Evolutionary conservation across 1,284 basidiomycete species (phyloP), one percentile per base, ranked within the genome.

Genomic region (Sparassis latifolia): DNA sequence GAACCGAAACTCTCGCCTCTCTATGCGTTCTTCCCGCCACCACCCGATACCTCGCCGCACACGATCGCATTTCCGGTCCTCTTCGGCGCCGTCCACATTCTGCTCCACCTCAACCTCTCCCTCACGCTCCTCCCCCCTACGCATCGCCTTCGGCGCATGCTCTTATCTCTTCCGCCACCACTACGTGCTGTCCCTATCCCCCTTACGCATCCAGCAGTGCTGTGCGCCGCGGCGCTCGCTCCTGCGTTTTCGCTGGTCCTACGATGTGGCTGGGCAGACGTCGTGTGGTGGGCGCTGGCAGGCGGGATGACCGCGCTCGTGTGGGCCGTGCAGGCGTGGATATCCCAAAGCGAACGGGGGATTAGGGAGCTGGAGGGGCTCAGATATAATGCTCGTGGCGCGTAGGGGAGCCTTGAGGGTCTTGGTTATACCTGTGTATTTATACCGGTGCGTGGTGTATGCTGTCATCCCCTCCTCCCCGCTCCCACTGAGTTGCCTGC

Each of bases 201-300:
- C 2, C 29, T 64, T 2, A 55, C 53, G 1, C 62, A 59, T 42
- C 50, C 54, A 2, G 28, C 56, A 2, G 32, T 60, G 1, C 52
- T 63, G 7, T 37, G 44, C 10, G 33, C 57, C 0, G 54, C 60
- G 2, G 49, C 50, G 0, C 20, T 59, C 10, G 62, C 63, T 4
- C 64, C 64, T 3, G 7, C 51, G 1, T 51, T 62, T 7, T 52
- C 61, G 4, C 47, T 63, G 2, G 3, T 58, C 3, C 47, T 59
- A 6, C 49, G 53, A 5, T 53, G 53, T 27, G 48, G 52, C 12
- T 58, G 53, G 55, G 47, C 47, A 2, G 65, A 66, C 41, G 44
- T 61, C 3, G 42, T 55, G 1, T 66, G 64, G 64, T 66, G 65
- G 65, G 47, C 48, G n/a, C 45, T 47, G 1, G 40, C 62, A 0